Percentiles rank a stretch among this genome's conserved stretches.
phyloP scores from a whole-genome alignment of 345 rosid species.

The Psidium guajava region DNA sequence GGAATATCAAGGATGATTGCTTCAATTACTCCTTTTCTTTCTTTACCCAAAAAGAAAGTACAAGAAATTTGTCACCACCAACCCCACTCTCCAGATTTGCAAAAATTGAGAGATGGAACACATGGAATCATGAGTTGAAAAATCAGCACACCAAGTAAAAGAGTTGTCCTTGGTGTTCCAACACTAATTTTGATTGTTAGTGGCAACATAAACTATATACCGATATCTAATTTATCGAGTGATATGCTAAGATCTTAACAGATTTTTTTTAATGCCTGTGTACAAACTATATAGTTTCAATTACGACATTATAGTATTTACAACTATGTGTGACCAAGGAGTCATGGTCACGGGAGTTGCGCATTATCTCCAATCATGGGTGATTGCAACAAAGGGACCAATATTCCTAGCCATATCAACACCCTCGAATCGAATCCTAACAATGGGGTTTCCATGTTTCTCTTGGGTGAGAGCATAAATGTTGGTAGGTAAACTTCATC shows the following conservation, averaged over 20 bases:
- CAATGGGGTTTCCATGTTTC: conserved; percentile 42
- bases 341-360: conserved; percentile 65
- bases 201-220: background rate
- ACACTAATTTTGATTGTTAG: background rate
- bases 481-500: conserved; percentile 47
- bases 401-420: conserved; percentile 72
- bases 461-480: conserved; percentile 47
- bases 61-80: background rate
- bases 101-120: background rate
- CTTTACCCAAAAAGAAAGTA: background rate
- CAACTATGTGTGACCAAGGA: conserved; percentile 27
- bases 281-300: background rate
- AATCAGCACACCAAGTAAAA: background rate
- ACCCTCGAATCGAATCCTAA: conserved; percentile 49
- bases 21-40: background rate
- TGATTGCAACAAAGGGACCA: conserved; percentile 72
- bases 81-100: background rate
- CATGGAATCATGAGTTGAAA: background rate
- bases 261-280: background rate
- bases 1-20: background rate
- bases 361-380: conserved; percentile 74
- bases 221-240: background rate
- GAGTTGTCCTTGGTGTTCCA: background rate
- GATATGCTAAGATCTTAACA: background rate
- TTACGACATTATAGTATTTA: background rate